These are phyloP conservation scores for Lepidium didymum DNA, from an alignment of 345 rosid genomes.

Conservation along the genomic window DNA sequence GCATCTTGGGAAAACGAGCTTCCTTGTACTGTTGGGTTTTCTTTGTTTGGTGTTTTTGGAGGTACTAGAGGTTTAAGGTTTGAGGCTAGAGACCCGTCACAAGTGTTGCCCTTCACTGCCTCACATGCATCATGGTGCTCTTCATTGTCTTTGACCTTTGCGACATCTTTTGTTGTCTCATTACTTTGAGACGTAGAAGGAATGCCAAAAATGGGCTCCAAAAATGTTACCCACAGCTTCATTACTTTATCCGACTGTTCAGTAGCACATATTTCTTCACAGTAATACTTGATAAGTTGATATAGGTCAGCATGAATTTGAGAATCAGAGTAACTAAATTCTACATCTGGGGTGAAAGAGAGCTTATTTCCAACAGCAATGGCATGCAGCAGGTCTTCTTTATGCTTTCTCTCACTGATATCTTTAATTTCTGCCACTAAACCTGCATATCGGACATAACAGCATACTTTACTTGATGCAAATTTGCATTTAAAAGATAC, in stretches of 20 bases:
- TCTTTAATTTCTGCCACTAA: slow-evolving; percentile 89
- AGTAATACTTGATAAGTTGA: slow-evolving; percentile 87
- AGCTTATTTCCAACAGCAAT: slow-evolving; percentile 72
- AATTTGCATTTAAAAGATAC: background rate
- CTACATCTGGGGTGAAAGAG: slow-evolving; percentile 60
- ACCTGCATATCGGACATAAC: slow-evolving; percentile 42
- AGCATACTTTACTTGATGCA: background rate
- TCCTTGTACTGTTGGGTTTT: slow-evolving; percentile 49
- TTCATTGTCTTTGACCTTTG: slow-evolving; percentile 38
- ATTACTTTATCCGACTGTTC: slow-evolving; percentile 86
- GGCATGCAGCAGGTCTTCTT: slow-evolving; percentile 74
- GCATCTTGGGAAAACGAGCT: slow-evolving; percentile 40
- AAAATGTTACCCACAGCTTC: slow-evolving; percentile 84
- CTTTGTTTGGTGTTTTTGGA: slow-evolving; percentile 49
- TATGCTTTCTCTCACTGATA: slow-evolving; percentile 75
- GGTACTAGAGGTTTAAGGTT: slow-evolving; percentile 43
- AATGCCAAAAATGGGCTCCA: slow-evolving; percentile 90
- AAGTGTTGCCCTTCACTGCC: slow-evolving; percentile 58
- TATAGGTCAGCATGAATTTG: slow-evolving; percentile 81
- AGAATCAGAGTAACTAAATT: slow-evolving; percentile 62
- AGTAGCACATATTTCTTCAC: slow-evolving; percentile 80
- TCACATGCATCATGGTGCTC: slow-evolving; percentile 40
- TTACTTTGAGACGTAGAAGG: slow-evolving; percentile 71
- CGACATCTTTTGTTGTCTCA: slow-evolving; percentile 62
- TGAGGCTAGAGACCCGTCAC: slow-evolving; percentile 29